Base-by-base conservation (phyloP, 2,329 filamentous ascomycete genomes). In the Fusarium sp. region DNA sequence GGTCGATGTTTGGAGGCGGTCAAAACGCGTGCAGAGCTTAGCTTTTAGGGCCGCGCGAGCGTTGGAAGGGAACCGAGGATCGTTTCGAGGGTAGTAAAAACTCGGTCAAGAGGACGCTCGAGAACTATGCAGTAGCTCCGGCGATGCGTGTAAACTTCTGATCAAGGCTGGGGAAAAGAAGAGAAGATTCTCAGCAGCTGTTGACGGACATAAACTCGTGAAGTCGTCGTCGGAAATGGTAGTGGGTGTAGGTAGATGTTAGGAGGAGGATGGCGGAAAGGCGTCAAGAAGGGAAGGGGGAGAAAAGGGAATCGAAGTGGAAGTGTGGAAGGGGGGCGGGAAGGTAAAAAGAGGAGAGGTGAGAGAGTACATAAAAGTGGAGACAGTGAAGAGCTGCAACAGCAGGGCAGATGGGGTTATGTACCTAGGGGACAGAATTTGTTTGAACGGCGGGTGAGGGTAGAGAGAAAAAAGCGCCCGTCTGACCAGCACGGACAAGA, bases 1-100 rank as follows among this genome's bases (percentile, higher is more conserved):
- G 46, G 50, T 49, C 38, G 53, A 38, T 19, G 45, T 49, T 53
- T 66, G 56, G 56, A 63, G 66, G 66, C 66, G 68, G 68, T 70
- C 66, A 65, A 56, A 58, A 70, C 62, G 67, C 67, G 67, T 64
- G 32, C 36, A 56, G 32, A 59, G 41, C 50, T 41, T 31, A 47
- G 49, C 41, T 64, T 59, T 36, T 27, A 32, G 49, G 36, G 37
- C 53, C 44, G 59, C 49, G 56, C 52, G 49, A 54, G 54, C 41
- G 56, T 49, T 50, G 13, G 13, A 31, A 43, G 15, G 50, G 36
- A 54, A 51, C 49, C 42, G 43, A 53, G n/a, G 27, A 49, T 37
- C 15, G 42, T 33, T 25, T 36, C 23, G 42, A 31, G 15, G 43
- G 17, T 15, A 47, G 32, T 41, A 54, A 49, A 45, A 53, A 53